These are phyloP conservation scores for Nadsonia starkeyi-henricii DNA, from an alignment of 1,139 yeast species.

Conservation along the genomic window DNA sequence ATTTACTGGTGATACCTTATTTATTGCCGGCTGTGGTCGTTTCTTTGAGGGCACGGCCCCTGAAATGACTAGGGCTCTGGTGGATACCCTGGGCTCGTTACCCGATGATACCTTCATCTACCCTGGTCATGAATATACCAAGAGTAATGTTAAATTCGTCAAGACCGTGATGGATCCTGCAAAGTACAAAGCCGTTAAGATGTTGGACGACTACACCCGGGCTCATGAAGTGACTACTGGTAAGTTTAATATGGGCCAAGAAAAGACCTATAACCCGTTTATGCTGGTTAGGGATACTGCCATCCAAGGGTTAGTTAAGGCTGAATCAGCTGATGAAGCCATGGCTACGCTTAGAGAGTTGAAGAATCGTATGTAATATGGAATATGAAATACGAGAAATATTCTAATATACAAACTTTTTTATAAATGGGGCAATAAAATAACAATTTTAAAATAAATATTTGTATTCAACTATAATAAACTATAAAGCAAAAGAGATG, in stretches of 20 bases:
- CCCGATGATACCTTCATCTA: slow-evolving; percentile 59
- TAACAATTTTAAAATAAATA: background rate
- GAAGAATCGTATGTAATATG: slow-evolving; percentile 42
- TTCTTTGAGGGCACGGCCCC: slow-evolving; percentile 83
- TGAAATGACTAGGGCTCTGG: slow-evolving; percentile 66
- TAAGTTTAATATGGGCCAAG: slow-evolving; percentile 70
- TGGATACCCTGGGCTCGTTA: slow-evolving; percentile 39
- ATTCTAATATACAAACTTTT: no score
- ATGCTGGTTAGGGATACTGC: slow-evolving; percentile 55
- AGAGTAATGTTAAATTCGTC: slow-evolving; percentile 65
- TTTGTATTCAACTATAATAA: background rate
- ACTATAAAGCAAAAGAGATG: slow-evolving; percentile 4
- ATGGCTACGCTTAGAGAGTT: slow-evolving; percentile 56
- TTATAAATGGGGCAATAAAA: no score
- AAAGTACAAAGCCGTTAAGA: slow-evolving; percentile 36
- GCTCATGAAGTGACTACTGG: slow-evolving; percentile 71
- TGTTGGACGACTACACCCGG: slow-evolving; percentile 37
- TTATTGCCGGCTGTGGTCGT: slow-evolving; percentile 91
- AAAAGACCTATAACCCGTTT: slow-evolving; percentile 73
- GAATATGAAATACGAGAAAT: slow-evolving; percentile 1
- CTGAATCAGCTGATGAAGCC: slow-evolving; percentile 33
- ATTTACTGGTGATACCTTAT: slow-evolving; percentile 91
- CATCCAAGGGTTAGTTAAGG: slow-evolving; percentile 36
- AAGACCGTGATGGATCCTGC: slow-evolving; percentile 35
- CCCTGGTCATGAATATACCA: slow-evolving; percentile 95